Percentiles rank a stretch among this genome's conserved stretches.
Conservation (phyloP, 2,329 filamentous ascomycete genomes). For the Exophiala aquamarina region DNA sequence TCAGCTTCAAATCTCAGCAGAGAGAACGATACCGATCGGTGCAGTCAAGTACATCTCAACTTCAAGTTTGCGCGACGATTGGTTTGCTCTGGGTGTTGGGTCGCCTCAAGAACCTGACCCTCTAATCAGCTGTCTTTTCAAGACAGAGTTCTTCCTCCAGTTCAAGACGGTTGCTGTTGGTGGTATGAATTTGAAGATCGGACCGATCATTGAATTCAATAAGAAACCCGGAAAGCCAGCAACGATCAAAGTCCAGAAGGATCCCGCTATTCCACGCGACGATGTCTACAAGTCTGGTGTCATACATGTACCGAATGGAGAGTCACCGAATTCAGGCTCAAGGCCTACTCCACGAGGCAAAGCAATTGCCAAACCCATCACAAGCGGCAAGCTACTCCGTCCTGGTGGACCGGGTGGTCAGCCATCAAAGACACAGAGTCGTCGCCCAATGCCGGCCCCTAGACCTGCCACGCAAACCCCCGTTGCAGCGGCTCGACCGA, state of each 20-base stretch:
- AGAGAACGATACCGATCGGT: conserved; percentile 78
- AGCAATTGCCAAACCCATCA: conserved; percentile 85
- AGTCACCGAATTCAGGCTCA: conserved; percentile 78
- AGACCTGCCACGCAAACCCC: conserved; percentile 30
- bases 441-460: conserved; percentile 36
- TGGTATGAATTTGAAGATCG: conserved; percentile 77
- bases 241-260: conserved; percentile 84
- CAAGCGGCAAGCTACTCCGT: conserved; percentile 86
- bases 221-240: conserved; percentile 97
- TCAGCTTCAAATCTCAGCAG: conserved; percentile 76
- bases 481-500: conserved; percentile 25
- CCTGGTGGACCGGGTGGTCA: conserved; percentile 82
- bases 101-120: conserved; percentile 90
- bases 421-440: conserved; percentile 60
- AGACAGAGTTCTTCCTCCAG: conserved; percentile 96
- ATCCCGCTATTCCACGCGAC: conserved; percentile 67
- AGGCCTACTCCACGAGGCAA: conserved; percentile 84
- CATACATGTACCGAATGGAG: conserved; percentile 82
- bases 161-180: conserved; percentile 78
- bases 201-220: conserved; percentile 85
- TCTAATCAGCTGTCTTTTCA: conserved; percentile 89
- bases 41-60: conserved; percentile 84
- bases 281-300: conserved; percentile 94
- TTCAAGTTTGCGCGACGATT: conserved; percentile 86
- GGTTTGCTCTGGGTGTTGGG: conserved; percentile 91